A percentile compares a stretch with the other conserved stretches of the same genome.
Evolutionary conservation across 805 yeast genomes (phyloP).

Genomic region (Jamesozyma hellenica): DNA sequence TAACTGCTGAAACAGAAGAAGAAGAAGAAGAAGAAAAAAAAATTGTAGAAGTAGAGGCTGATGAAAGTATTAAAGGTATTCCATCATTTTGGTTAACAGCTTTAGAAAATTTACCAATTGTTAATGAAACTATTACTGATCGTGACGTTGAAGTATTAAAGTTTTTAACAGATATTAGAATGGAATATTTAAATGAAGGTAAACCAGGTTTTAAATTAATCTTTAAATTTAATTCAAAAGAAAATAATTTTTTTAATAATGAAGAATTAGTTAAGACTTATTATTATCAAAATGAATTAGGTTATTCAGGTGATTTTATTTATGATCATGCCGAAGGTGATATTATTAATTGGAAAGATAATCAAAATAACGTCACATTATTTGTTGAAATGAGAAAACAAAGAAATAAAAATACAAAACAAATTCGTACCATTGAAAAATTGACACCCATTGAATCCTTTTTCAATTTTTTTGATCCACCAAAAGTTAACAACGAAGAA

Average conservation of each 20-base stretch:
- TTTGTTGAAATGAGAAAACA: slow-evolving; percentile 89
- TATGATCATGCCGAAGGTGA: slow-evolving; percentile 95
- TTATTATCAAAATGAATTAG: slow-evolving; percentile 87
- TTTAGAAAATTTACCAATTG: slow-evolving; percentile 70
- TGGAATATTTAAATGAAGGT: slow-evolving; percentile 57
- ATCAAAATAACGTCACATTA: slow-evolving; percentile 76
- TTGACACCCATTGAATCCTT: slow-evolving; percentile 89
- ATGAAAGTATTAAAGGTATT: slow-evolving; percentile 52
- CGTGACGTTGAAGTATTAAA: slow-evolving; percentile 80
- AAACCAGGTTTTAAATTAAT: slow-evolving; percentile 79
- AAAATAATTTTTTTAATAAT: slow-evolving; percentile 71
- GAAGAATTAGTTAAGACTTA: slow-evolving; percentile 70
- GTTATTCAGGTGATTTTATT: slow-evolving; percentile 90
- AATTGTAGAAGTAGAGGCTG: slow-evolving; percentile 37
- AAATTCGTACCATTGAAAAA: slow-evolving; percentile 91
- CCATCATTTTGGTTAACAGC: slow-evolving; percentile 98
- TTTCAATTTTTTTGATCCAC: slow-evolving; percentile 93
- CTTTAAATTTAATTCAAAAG: slow-evolving; percentile 56
- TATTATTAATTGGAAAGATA: slow-evolving; percentile 66
- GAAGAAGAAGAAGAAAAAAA: slow-evolving; percentile 35
- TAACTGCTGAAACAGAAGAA: slow-evolving; percentile 37
- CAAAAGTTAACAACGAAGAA: slow-evolving; percentile 51
- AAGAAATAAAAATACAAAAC: slow-evolving; percentile 92
- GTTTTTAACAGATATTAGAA: slow-evolving; percentile 55
- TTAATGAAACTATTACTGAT: slow-evolving; percentile 78